Evolutionary conservation across 305 asterid species (phyloP).

Genomic region (Fraxinus angustifolia): DNA sequence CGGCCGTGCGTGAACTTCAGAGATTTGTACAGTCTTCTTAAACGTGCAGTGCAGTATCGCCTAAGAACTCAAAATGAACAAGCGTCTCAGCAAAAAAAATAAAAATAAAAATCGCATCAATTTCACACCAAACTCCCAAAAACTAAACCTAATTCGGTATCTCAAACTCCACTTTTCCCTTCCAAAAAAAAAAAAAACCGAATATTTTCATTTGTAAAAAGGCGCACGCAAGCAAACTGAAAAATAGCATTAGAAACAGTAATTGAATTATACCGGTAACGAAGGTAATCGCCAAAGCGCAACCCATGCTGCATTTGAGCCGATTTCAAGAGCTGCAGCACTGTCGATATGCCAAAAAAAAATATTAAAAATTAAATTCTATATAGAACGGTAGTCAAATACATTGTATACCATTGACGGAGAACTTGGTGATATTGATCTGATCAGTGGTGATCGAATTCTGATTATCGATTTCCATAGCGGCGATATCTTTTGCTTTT

Average conservation of each 20-base stretch:
- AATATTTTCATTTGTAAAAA: neutral
- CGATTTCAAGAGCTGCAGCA: conserved; percentile 77
- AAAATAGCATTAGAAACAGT: neutral
- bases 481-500: conserved; percentile 48
- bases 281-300: conserved; percentile 84
- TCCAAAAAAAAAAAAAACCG: neutral
- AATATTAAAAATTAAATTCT: neutral
- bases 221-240: neutral
- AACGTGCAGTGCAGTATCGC: conserved; percentile 90
- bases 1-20: conserved; percentile 95
- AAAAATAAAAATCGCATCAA: neutral
- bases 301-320: conserved; percentile 97
- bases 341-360: conserved; percentile 37
- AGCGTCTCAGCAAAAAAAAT: neutral
- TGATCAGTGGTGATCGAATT: conserved; percentile 47
- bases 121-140: neutral
- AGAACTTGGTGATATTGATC: conserved; percentile 63
- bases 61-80: conserved; percentile 36
- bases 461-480: conserved; percentile 75
- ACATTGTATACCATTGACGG: conserved; percentile 53
- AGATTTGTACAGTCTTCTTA: conserved; percentile 86
- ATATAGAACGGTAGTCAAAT: neutral
- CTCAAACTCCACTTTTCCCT: neutral
- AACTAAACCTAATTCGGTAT: neutral
- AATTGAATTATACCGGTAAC: conserved; percentile 57